Percentiles rank a stretch among this genome's conserved stretches.
phyloP scores from a whole-genome alignment of 805 yeast species.

The Myxozyma geophila region DNA sequence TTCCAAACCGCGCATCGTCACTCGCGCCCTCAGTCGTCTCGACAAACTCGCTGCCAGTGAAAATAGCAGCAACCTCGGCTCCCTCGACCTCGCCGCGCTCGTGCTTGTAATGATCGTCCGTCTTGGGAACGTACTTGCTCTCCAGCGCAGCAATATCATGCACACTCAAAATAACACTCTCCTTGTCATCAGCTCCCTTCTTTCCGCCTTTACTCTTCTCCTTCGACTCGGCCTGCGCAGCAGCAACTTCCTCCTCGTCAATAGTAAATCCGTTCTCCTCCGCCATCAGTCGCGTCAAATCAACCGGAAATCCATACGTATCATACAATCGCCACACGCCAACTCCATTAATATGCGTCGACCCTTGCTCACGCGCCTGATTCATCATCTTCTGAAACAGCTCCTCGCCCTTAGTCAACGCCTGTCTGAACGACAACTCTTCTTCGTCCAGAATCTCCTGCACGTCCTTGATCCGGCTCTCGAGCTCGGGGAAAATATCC shows the following conservation, averaged over 20 bases:
- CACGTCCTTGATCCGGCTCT: conserved; percentile 69
- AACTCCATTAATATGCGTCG: conserved; percentile 80
- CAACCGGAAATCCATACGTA: conserved; percentile 99
- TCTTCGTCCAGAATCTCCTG: conserved; percentile 94
- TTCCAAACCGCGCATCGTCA: conserved; percentile 66
- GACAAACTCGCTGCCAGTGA: conserved; percentile 64
- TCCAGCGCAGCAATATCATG: conserved; percentile 81
- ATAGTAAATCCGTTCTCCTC: conserved; percentile 94
- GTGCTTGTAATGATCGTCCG: conserved; percentile 83
- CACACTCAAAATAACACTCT: conserved; percentile 81
- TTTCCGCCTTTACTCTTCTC: conserved; percentile 95
- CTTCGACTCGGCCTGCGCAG: conserved; percentile 83
- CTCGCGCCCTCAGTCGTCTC: conserved; percentile 50
- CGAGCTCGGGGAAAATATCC: conserved; percentile 90
- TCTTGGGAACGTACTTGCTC: conserved; percentile 64
- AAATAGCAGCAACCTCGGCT: conserved; percentile 63
- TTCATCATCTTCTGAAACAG: conserved; percentile 91
- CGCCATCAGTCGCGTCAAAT: conserved; percentile 96
- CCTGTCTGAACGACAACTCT: conserved; percentile 91
- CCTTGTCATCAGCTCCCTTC: conserved; percentile 57
- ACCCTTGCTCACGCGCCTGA: conserved; percentile 73
- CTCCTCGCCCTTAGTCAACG: conserved; percentile 97
- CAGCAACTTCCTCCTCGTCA: conserved; percentile 90
- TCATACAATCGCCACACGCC: conserved; percentile 99
- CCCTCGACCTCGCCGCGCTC: conserved; percentile 70